Evolutionary conservation across 2,329 filamentous ascomycete genomes (phyloP).

Genomic region (Fusarium pseudocircinatum): DNA sequence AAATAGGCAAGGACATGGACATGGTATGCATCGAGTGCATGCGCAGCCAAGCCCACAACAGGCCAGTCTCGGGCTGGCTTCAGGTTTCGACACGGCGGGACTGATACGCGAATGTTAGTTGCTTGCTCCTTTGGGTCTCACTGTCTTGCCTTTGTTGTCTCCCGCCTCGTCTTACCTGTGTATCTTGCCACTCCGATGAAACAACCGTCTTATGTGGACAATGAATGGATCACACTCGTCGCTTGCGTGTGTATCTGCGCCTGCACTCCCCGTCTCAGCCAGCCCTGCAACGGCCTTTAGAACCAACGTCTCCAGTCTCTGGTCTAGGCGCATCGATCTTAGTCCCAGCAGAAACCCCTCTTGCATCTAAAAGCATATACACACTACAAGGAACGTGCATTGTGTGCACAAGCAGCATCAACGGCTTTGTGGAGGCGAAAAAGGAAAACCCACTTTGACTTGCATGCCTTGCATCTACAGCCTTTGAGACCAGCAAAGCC

Average conservation of each 20-base stretch:
- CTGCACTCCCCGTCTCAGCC: constrained; percentile 15
- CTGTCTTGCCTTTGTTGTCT: constrained; percentile 17
- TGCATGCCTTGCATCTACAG: constrained; percentile 28
- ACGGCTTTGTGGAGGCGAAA: constrained; percentile 31
- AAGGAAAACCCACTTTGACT: constrained; percentile 15
- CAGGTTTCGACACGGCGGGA: constrained; percentile 14
- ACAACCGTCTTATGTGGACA: constrained; percentile 14
- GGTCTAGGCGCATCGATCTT: constrained; percentile 20
- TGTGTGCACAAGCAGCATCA: constrained; percentile 15
- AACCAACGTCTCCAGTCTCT: constrained; percentile 14
- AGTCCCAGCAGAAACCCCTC: constrained; percentile 30
- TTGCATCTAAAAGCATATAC: constrained; percentile 28
- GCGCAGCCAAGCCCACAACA: constrained; percentile 18
- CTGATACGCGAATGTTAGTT: constrained; percentile 19
- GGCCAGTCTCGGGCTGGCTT: constrained; percentile 29
- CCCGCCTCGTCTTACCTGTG: constrained; percentile 9
- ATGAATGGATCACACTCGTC: not conserved
- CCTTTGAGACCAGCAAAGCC: constrained; percentile 7
- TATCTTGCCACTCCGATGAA: constrained; percentile 36
- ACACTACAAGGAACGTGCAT: constrained; percentile 28
- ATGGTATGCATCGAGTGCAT: constrained; percentile 27
- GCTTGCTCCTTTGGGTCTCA: constrained; percentile 1
- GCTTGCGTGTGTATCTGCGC: not conserved
- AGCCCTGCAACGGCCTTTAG: constrained; percentile 26
- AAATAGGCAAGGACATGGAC: constrained; percentile 3